These are phyloP conservation scores for Brassica napus DNA, from an alignment of 345 rosid genomes.

Conservation along the genomic window Da-Ae NC_063444.1:50614001-50614500, in stretches of 20 bases:
- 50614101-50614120: too few relatives aligned
- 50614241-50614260: slow-evolving; percentile 43
- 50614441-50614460: not conserved
- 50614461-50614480: not conserved
- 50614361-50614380: slow-evolving; percentile 44
- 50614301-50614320: slow-evolving; percentile 44
- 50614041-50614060: slow-evolving; percentile 44
- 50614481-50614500: not conserved
- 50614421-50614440: slow-evolving; percentile 38
- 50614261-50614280: slow-evolving; percentile 43
- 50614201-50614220: slow-evolving; percentile 49
- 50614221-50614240: slow-evolving; percentile 46
- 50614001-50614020: slow-evolving; percentile 41
- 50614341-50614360: slow-evolving; percentile 46
- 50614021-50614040: slow-evolving; percentile 38
- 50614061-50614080: slow-evolving; percentile 41
- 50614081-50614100: not conserved
- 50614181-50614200: slow-evolving; percentile 41
- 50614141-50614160: slow-evolving; percentile 31
- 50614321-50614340: slow-evolving; percentile 45
- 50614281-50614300: slow-evolving; percentile 42
- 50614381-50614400: slow-evolving; percentile 46
- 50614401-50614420: slow-evolving; percentile 47
- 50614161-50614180: slow-evolving; percentile 40
- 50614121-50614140: too few relatives aligned